These are phyloP conservation scores for Plasmodium malariae DNA, from an alignment of 169 alveolate genomes.

Conservation along the genomic window DNA sequence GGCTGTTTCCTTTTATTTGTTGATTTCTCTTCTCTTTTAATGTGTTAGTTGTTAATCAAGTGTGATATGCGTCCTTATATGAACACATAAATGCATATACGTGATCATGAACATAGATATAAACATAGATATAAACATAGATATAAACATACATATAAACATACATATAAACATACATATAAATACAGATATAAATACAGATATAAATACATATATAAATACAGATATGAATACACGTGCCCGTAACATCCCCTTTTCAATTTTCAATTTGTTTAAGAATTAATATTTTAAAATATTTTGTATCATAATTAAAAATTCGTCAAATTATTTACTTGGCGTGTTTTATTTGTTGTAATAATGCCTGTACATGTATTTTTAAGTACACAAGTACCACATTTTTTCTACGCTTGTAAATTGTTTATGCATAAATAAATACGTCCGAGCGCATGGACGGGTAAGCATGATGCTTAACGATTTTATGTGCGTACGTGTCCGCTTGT, in stretches of 20 bases:
- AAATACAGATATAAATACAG: background rate
- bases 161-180: too few relatives aligned
- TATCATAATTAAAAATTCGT: background rate
- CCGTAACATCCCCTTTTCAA: background rate
- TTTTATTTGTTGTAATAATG: background rate
- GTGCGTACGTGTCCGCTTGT: too few relatives aligned
- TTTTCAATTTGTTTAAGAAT: background rate
- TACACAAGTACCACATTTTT: background rate
- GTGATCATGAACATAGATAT: too few relatives aligned
- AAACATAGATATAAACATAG: too few relatives aligned
- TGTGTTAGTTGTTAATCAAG: background rate
- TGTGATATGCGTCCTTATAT: background rate
- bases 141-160: too few relatives aligned
- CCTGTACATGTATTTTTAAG: background rate
- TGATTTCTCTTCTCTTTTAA: background rate
- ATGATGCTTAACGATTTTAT: too few relatives aligned
- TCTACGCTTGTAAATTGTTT: background rate
- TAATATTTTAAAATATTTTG: conserved; percentile 20
- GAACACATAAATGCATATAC: background rate
- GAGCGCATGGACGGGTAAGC: background rate
- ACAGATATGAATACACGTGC: background rate
- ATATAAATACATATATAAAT: background rate
- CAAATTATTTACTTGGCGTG: conserved; percentile 11
- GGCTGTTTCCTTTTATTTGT: too few relatives aligned
- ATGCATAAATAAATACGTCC: background rate